Percentiles rank a stretch among this genome's conserved stretches.
These are phyloP conservation scores for Trichoderma atrobrunneum DNA, from an alignment of 2,329 filamentous ascomycete species.

Conservation along the genomic window DNA sequence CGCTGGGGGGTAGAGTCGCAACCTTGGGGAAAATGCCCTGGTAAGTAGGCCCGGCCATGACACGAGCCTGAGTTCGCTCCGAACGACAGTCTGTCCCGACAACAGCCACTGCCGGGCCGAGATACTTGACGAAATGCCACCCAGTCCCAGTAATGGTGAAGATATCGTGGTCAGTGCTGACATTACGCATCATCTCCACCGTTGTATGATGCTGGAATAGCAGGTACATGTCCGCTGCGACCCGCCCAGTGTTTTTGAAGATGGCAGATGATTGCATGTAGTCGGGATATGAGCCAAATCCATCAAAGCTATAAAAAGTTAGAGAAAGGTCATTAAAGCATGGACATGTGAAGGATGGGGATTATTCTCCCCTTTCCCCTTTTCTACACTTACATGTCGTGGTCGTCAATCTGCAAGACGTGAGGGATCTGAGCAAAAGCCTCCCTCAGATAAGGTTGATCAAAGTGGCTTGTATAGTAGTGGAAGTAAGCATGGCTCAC, in stretches of 20 bases:
- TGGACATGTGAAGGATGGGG: background rate
- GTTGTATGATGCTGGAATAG: constrained; percentile 98
- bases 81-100: constrained; percentile 90
- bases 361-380: background rate
- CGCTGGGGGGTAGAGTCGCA: constrained; percentile 81
- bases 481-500: constrained; percentile 97
- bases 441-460: constrained; percentile 90
- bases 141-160: constrained; percentile 97
- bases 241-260: constrained; percentile 95
- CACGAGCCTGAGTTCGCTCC: constrained; percentile 83
- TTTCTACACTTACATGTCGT: constrained; percentile 78
- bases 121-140: constrained; percentile 97
- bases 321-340: background rate
- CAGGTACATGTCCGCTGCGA: constrained; percentile 96
- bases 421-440: constrained; percentile 98
- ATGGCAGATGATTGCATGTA: constrained; percentile 98
- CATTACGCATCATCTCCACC: constrained; percentile 84
- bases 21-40: constrained; percentile 97
- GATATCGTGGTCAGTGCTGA: constrained; percentile 82
- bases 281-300: constrained; percentile 93
- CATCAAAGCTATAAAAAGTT: constrained; percentile 72
- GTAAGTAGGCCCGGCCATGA: constrained; percentile 94
- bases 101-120: constrained; percentile 86
- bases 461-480: constrained; percentile 97
- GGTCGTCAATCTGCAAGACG: constrained; percentile 88